Conservation (phyloP, 2,329 filamentous ascomycete species). For the Pyrenochaeta sp. region DNA sequence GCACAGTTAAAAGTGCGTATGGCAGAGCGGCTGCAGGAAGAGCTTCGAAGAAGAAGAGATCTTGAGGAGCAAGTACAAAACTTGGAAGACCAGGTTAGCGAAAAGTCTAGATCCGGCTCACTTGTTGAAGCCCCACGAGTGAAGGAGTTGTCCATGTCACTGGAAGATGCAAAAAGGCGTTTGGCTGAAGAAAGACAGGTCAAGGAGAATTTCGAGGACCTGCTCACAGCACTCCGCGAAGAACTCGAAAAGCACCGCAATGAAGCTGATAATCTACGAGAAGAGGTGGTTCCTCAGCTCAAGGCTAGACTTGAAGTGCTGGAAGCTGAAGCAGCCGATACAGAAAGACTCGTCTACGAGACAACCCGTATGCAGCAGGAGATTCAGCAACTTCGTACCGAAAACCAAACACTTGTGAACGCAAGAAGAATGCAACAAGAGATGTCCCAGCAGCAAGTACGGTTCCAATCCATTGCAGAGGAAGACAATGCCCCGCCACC, state of each 20-base stretch:
- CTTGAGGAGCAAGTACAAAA: conserved; percentile 86
- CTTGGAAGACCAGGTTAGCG: conserved; percentile 75
- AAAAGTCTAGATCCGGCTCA: conserved; percentile 32
- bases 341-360: conserved; percentile 78
- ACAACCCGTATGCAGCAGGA: conserved; percentile 88
- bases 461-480: conserved; percentile 69
- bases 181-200: conserved; percentile 84
- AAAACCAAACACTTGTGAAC: conserved; percentile 67
- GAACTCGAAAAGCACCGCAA: conserved; percentile 84
- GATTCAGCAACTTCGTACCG: conserved; percentile 64
- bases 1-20: conserved; percentile 85
- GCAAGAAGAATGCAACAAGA: conserved; percentile 59
- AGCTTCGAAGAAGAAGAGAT: conserved; percentile 75
- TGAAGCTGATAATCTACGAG: conserved; percentile 89
- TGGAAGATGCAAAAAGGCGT: conserved; percentile 83
- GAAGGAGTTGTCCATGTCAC: conserved; percentile 77
- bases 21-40: conserved; percentile 85
- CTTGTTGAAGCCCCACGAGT: conserved; percentile 60
- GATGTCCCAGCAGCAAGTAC: conserved; percentile 53
- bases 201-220: conserved; percentile 93
- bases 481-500: conserved; percentile 53
- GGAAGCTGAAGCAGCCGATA: conserved; percentile 75
- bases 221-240: conserved; percentile 81
- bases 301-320: conserved; percentile 78
- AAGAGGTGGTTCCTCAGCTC: conserved; percentile 84